These are phyloP conservation scores for Rubroboletus satanas DNA, from an alignment of 768 basidiomycete genomes.

Conservation along the genomic window DNA sequence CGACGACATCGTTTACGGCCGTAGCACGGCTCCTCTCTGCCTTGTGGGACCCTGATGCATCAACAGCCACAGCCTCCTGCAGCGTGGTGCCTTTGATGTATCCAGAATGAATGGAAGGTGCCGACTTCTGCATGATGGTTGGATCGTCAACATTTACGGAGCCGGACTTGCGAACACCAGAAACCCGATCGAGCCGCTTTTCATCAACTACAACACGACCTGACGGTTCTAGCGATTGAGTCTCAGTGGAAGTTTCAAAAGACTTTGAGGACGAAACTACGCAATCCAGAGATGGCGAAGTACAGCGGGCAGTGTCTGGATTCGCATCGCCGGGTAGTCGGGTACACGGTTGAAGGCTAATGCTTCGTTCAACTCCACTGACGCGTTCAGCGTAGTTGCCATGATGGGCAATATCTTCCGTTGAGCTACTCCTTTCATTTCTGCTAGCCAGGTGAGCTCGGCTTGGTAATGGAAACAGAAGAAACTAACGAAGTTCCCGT, in stretches of 20 bases:
- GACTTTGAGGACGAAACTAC: not conserved
- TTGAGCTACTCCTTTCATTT: not conserved
- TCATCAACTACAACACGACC: not conserved
- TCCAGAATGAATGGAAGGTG: not conserved
- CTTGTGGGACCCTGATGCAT: not conserved
- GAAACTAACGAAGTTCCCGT: not conserved
- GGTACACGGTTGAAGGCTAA: not conserved
- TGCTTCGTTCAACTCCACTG: not conserved
- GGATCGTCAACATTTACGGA: not conserved
- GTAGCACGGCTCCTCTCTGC: not conserved
- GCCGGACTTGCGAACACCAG: not conserved
- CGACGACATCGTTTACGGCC: not conserved
- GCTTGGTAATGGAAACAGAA: not conserved
- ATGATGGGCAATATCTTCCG: not conserved
- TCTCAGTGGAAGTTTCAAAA: too few relatives aligned
- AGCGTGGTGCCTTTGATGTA: not conserved
- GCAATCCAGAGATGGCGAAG: not conserved
- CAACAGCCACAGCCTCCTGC: not conserved
- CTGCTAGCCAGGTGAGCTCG: not conserved
- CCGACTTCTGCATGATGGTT: not conserved
- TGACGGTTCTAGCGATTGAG: not conserved
- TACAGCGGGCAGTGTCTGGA: not conserved
- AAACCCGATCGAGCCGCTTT: not conserved
- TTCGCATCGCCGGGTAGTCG: not conserved
- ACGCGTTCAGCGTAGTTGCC: not conserved